Evolutionary conservation across 306 rosid genomes (phyloP), one percentile per base, ranked within the genome.

Genomic region (Glycine soja): DNA sequence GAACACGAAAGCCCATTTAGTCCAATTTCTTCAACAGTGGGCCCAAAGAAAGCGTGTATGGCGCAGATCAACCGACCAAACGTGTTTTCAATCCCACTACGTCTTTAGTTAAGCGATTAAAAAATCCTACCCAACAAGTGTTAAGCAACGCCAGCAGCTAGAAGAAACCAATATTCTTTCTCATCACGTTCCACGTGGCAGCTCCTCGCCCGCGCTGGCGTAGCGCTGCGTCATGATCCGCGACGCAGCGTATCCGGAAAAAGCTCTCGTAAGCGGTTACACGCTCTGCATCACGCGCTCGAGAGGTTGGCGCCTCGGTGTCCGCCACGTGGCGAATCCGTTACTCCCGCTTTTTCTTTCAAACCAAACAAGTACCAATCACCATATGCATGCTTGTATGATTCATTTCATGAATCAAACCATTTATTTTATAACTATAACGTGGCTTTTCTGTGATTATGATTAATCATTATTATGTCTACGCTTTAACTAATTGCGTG

Each of bases 321-420:
- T 68, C 56, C 10, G 85, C 93, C 97, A 91, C 94, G 94, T 91
- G 91, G 85, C 45, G 10, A 46, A 45, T 76, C 87, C 86, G 30
- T 85, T 83, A 70, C 80, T 51, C 89, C 89, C 77, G 86, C 87
- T 74, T 16, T 64, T 83, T 45, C 67, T 48, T 74, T 72, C 76
- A 72, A 81, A 70, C 12, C 64, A 14, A 43, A 70, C 3, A 2
- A 2, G 43, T 6, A 42, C 59, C 9, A 13, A 75, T 19, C 51
- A 15, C 15, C 7, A 15, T 9, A 40, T 12, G 38, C 67, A 3
- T 38, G 43, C 30, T 24, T 24, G 2, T 24, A 42, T 42, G 46
- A 42, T 42, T 42, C 46, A 42, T 42, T 24, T 24, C 30, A 24
- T 36, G 40, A 36, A 36, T 36, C 3, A 4, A 36, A 36, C 3